Evolutionary conservation across 202 grass and related monocot species (phyloP), one percentile per base, ranked within the genome.

Genomic region (Carex sylvatica): DNA sequence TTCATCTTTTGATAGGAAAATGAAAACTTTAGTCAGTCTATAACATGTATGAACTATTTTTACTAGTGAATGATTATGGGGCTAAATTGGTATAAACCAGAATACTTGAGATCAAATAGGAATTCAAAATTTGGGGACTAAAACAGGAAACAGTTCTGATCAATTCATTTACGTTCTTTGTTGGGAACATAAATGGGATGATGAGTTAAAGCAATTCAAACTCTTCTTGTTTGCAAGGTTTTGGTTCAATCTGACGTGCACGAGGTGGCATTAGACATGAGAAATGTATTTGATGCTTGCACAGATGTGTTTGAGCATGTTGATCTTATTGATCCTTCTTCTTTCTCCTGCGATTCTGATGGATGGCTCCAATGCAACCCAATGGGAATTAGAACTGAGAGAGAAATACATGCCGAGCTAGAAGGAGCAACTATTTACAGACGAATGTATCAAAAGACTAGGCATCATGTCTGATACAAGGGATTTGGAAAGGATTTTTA

Each of bases 371-470:
- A 88, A 9, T 53, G 85, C 15, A 95, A 95, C 56, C 95, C 91
- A 59, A 86, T 95, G 90, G 87, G 91, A 54, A 98, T 93, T 83
- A 80, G 89, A 67, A 98, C 95, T 13, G 92, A 98, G 80, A 90
- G 91, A 87, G 95, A 95, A 84, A 91, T 98, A 62, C 92, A 98
- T 90, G 95, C 91, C 0, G 91, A 93, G 78, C 81, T 91, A 20
- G 92, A 95, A 93, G 89, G 95, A 22, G 87, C 87, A 8, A 93
- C 80, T 16, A 98, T 98, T 85, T 95, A 95, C 83, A 93, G 92
- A 85, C 85, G 95, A 61, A 90, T 98, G 87, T 98, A 98, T 75
- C 84, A 95, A 81, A 98, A 98, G 61, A 83, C 58, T 36, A 90
- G 59, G 14, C 85, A 77, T 61, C 62, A 13, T 74, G 83, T 65